A percentile compares a stretch with the other conserved stretches of the same genome.
phyloP scores from a whole-genome alignment of 805 yeast species.

The Yarrowia sp. region DNA sequence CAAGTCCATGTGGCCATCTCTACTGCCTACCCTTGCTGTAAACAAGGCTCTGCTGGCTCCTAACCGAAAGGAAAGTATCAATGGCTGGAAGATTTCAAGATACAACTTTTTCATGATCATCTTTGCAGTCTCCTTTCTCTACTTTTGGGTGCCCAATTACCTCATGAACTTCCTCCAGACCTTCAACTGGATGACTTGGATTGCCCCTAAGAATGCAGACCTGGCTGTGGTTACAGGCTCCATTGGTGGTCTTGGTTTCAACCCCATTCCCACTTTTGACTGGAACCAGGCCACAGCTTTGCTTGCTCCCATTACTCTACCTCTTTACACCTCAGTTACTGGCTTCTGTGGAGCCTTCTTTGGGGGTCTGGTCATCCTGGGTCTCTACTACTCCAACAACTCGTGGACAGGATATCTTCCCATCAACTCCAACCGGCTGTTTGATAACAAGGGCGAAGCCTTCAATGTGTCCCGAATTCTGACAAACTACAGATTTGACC shows the following conservation, averaged over 20 bases:
- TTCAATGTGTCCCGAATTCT: neutral
- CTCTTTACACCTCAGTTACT: neutral
- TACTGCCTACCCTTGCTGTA: neutral
- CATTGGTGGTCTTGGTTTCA: neutral
- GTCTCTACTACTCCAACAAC: neutral
- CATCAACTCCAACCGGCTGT: neutral
- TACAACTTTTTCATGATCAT: neutral
- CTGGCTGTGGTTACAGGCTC: neutral
- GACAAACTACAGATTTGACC: neutral
- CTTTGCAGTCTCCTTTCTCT: neutral
- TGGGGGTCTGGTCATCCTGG: neutral
- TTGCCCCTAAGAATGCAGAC: neutral
- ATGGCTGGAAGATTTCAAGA: neutral
- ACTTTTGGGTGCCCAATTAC: neutral
- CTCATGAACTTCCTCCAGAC: neutral
- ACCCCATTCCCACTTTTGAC: neutral
- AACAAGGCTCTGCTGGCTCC: neutral
- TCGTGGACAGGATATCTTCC: neutral
- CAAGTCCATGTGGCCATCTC: neutral
- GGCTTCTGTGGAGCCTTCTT: neutral
- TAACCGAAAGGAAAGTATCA: neutral
- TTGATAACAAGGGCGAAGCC: neutral
- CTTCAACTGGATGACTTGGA: neutral
- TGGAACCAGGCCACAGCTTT: neutral
- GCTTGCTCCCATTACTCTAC: neutral